Evolutionary conservation across 257 asterid species (phyloP), one percentile per base, ranked within the genome.

Genomic region (Henckelia pumila): DNA sequence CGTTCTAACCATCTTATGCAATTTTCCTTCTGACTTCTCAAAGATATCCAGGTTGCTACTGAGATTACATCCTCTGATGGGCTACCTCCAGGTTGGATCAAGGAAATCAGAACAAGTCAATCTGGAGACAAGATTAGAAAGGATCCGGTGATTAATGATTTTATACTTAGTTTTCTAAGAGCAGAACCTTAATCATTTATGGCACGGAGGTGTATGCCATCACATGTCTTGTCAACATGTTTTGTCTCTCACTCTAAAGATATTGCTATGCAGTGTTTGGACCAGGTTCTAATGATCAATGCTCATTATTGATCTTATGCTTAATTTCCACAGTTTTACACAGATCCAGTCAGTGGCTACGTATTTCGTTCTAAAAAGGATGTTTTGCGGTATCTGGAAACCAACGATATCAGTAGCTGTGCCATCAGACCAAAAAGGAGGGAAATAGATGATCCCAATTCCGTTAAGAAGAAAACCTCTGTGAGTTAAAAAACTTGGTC

Each of bases 321-420:
- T 60, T 32, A 23, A 63, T 72, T 57, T 63, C 66, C 67, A 77
- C 94, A 90, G 95, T 88, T 30, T 50, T 89, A 82, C 78, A 75
- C 72, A 1, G 97, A 90, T 70, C 88, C 89, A n/a, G 69, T 65
- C 53, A 82, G 85, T 50, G 95, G 92, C 59, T 88, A 84, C 57
- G 70, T 64, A 40, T 86, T 90, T 55, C 82, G 80, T 59, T 88
- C 97, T 53, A 87, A 84, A 76, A 64, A 26, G 61, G 97, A 88
- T 77, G 95, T 68, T 57, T 52, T 75, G 63, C 86, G 97, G 66
- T 90, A 77, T 78, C 73, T 88, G 72, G 64, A 77, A 65, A 81
- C 85, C 59, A 85, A 85, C 7, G 88, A 86, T 61, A 86, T 86
- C 49, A 0, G 61, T 52, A 55, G 57, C 53, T 90, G 97, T 30